A percentile compares a stretch with the other conserved stretches of the same genome.
Evolutionary conservation across 2,329 filamentous ascomycete species (phyloP).

Genomic region (Cladophialophora psammophila): DNA sequence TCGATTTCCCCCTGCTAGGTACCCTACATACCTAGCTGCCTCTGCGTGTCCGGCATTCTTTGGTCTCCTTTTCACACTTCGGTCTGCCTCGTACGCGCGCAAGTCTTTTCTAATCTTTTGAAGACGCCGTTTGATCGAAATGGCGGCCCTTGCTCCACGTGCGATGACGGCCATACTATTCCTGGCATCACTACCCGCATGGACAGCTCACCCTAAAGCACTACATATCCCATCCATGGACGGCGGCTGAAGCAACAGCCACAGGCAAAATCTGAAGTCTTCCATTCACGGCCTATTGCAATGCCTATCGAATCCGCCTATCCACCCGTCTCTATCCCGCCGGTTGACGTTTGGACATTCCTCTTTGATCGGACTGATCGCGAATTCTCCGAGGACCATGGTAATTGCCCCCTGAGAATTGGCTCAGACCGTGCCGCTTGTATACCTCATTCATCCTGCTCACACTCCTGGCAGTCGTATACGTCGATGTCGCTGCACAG

Average conservation of each 20-base stretch:
- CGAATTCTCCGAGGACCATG: conserved; percentile 73
- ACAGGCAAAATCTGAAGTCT: not conserved
- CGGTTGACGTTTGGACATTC: conserved; percentile 78
- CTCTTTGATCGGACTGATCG: conserved; percentile 74
- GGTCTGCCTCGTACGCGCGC: conserved; percentile 7
- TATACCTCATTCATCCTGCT: not conserved
- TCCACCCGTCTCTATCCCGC: conserved; percentile 70
- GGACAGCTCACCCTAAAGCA: not conserved
- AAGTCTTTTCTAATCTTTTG: conserved; percentile 11
- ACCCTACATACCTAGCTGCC: not conserved
- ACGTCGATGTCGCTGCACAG: conserved; percentile 62
- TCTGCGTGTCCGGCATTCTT: too few relatives aligned
- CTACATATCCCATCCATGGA: conserved; percentile 1
- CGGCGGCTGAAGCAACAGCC: not conserved
- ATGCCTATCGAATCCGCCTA: conserved; percentile 77
- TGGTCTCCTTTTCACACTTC: too few relatives aligned
- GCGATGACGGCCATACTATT: not conserved
- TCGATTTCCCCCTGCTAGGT: not conserved
- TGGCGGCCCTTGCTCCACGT: not conserved
- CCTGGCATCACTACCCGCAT: not conserved
- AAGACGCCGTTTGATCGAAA: not conserved
- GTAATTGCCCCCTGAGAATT: conserved; percentile 52
- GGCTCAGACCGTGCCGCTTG: not conserved
- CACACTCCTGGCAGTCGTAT: conserved; percentile 27
- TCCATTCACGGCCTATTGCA: not conserved